phyloP scores from a whole-genome alignment of 202 grass and related monocot genomes.

The Bolboschoenoplectus hybrid region DNA sequence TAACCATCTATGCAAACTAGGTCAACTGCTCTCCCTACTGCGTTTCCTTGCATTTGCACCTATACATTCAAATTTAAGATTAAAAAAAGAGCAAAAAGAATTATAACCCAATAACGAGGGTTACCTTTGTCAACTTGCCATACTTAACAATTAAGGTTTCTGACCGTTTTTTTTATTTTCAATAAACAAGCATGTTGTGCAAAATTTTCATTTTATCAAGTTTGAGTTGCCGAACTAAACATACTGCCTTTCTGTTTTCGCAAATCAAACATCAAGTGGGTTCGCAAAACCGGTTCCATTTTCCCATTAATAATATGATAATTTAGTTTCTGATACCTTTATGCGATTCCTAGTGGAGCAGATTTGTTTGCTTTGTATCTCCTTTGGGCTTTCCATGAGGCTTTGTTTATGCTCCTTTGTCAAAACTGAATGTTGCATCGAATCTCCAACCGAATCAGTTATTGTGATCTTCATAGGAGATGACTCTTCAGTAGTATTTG shows the following conservation, averaged over 20 bases:
- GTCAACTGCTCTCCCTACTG: conserved; percentile 76
- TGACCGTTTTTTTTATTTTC: background rate
- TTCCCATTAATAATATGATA: background rate
- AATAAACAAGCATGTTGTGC: conserved; percentile 2
- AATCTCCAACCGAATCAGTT: conserved; percentile 49
- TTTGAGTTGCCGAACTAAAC: background rate
- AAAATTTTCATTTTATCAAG: background rate
- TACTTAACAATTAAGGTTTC: background rate
- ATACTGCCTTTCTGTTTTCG: background rate
- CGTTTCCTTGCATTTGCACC: conserved; percentile 93
- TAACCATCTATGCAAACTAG: conserved; percentile 69
- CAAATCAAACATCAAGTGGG: background rate
- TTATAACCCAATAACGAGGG: background rate
- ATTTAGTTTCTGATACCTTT: conserved; percentile 57
- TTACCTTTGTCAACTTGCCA: background rate
- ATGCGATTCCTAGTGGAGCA: conserved; percentile 54
- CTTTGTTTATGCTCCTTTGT: conserved; percentile 51
- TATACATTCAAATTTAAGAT: conserved; percentile 31
- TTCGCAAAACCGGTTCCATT: background rate
- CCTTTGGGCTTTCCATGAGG: conserved; percentile 56
- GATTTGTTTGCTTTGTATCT: conserved; percentile 71
- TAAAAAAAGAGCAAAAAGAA: background rate
- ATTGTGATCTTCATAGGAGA: conserved; percentile 37
- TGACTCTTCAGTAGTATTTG: conserved; percentile 25
- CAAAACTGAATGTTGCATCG: conserved; percentile 51